A percentile compares a stretch with the other conserved stretches of the same genome.
Evolutionary conservation across 345 rosid genomes (phyloP).

Genomic region (Brassica napus): DNA sequence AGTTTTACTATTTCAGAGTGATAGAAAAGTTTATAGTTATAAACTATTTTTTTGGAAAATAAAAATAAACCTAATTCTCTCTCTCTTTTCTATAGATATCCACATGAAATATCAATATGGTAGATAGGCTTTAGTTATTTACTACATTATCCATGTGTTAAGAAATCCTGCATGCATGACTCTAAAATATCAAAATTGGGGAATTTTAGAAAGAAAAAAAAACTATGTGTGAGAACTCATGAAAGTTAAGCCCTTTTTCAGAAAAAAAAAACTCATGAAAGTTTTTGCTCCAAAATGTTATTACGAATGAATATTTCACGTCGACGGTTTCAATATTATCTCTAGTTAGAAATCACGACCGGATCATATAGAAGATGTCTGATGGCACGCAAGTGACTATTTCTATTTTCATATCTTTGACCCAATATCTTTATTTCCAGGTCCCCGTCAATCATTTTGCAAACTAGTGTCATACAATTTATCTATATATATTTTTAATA

Average conservation of each 20-base stretch:
- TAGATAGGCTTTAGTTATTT: not conserved
- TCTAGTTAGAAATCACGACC: slow-evolving; percentile 1
- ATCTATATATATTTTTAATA: not conserved
- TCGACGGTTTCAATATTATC: not conserved
- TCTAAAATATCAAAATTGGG: not conserved
- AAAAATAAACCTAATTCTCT: not conserved
- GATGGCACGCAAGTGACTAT: slow-evolving; percentile 19
- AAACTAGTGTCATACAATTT: not conserved
- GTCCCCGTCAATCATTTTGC: slow-evolving; percentile 16
- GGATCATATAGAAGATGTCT: not conserved
- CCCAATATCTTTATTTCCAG: not conserved
- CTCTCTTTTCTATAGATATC: not conserved
- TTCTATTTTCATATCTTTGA: not conserved
- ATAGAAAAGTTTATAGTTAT: not conserved
- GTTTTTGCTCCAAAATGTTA: not conserved
- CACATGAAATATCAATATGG: not conserved
- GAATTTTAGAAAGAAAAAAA: not conserved
- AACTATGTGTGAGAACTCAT: not conserved
- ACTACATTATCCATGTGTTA: not conserved
- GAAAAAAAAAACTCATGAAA: not conserved
- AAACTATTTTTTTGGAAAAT: not conserved
- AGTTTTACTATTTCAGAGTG: not conserved
- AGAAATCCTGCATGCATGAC: not conserved
- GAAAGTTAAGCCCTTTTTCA: not conserved
- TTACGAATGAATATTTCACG: not conserved